Conservation (phyloP, 2,329 filamentous ascomycete genomes). For the Phaeosphaeria sp. region DNA sequence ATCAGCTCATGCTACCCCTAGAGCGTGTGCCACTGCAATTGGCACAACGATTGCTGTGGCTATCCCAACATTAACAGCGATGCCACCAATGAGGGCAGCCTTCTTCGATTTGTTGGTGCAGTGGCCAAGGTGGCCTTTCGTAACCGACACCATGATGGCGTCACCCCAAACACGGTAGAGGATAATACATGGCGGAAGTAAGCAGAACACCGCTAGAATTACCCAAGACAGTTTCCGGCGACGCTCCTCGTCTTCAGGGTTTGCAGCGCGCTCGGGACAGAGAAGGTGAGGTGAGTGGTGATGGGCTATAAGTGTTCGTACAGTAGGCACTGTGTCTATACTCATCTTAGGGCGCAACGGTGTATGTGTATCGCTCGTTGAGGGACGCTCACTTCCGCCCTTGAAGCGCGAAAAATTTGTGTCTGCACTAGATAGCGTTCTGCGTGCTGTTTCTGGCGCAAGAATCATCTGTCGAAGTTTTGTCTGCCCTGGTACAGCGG, state of each 20-base stretch:
- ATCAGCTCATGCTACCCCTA: conserved; percentile 4
- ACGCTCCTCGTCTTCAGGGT: conserved; percentile 32
- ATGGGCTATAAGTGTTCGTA: conserved; percentile 20
- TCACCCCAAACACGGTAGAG: conserved; percentile 46
- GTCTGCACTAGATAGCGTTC: conserved; percentile 24
- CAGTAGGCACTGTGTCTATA: conserved; percentile 15
- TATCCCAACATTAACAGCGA: conserved; percentile 35
- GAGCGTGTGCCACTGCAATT: conserved; percentile 29
- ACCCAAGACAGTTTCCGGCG: conserved; percentile 40
- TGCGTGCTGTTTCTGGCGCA: conserved; percentile 26
- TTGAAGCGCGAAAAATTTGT: conserved; percentile 30
- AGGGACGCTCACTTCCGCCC: conserved; percentile 32
- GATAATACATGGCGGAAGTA: conserved; percentile 45
- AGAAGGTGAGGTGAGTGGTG: conserved; percentile 39
- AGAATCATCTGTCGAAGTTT: conserved; percentile 44
- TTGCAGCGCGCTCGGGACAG: conserved; percentile 31
- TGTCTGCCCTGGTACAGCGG: conserved; percentile 43
- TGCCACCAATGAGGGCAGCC: conserved; percentile 37
- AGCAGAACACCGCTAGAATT: conserved; percentile 40
- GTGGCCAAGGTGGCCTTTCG: conserved; percentile 39
- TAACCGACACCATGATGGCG: conserved; percentile 34
- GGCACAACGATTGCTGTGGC: conserved; percentile 32
- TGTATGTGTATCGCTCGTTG: conserved; percentile 38
- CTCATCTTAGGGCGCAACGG: conserved; percentile 30
- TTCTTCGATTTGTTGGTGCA: conserved; percentile 39